Base-by-base conservation (phyloP, 1,139 yeast species). In the Yamadazyma diospyri region DNA sequence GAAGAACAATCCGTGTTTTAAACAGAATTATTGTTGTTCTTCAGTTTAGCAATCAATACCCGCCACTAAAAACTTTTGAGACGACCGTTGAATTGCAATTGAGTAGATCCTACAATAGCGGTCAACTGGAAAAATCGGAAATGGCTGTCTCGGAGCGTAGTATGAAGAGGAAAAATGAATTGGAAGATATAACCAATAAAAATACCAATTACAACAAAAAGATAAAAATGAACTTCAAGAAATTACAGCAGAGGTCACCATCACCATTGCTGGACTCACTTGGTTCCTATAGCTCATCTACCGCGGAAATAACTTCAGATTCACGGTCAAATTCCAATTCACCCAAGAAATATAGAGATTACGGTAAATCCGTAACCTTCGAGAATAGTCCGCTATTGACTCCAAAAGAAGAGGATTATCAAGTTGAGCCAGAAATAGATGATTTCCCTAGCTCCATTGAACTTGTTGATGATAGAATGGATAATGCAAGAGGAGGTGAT, bases 341-440 rank as follows among this genome's bases (percentile, higher is more conserved):
- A 9, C 30, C 33, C 14, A 32, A 23, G 14, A 30, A 24, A 23
- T 2, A 17, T 8, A 34, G 23, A 23, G 32, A 34, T 12, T 34
- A 34, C 16, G 26, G 30, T 6, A 44, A 44, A 21, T 36, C 45
- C 2, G 49, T 45, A 1, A 40, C 39, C 14, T 45, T 45, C 32
- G 51, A 48, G 22, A 56, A 32, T 18, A 36, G 66, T 33, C 70
- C 71, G 6, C 53, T 67, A 25, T 53, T 67, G 37, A 67, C 73
- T 1, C 73, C 73, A 9, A 66, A 64, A 39, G 69, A 67, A 19
- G 72, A 66, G 27, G 69, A 64, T 34, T 64, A 63, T 34, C 64
- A 59, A 26, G 54, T 34, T 16, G 23, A 28, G 4, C 21, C 21
- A 8, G 35, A 32, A 4, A 24, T 27, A 14, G 16, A 48, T 48